phyloP scores from a whole-genome alignment of 192 early-diverging fungal species.

The Dispira simplex region DNA sequence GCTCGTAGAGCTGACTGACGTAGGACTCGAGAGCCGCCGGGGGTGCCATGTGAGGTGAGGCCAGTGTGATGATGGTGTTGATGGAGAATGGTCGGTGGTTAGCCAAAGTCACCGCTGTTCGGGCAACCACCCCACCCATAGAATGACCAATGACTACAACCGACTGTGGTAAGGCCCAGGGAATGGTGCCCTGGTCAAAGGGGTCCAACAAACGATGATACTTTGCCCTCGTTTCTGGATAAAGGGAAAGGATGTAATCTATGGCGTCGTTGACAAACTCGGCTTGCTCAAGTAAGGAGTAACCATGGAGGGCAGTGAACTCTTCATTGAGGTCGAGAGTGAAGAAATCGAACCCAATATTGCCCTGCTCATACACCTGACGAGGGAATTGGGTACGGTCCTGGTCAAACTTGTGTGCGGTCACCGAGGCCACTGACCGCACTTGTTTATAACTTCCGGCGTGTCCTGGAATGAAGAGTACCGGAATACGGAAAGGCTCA shows the following conservation, averaged over 20 bases:
- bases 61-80: constrained; percentile 69
- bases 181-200: constrained; percentile 16
- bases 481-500: constrained; percentile 56
- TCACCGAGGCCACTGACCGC: constrained; percentile 64
- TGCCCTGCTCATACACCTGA: constrained; percentile 13
- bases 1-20: constrained; percentile 39
- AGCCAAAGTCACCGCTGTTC: constrained; percentile 48
- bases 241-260: constrained; percentile 55
- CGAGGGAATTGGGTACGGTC: constrained; percentile 10
- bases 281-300: constrained; percentile 73
- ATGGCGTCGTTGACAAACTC: constrained; percentile 69
- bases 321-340: constrained; percentile 77
- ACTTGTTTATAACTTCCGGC: constrained; percentile 87
- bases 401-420: constrained; percentile 39
- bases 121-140: constrained; percentile 93
- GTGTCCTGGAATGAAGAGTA: constrained; percentile 90
- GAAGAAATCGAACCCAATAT: constrained; percentile 30
- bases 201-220: constrained; percentile 10
- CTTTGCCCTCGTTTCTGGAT: constrained; percentile 28
- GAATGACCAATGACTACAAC: constrained; percentile 84
- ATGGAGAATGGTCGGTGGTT: constrained; percentile 58
- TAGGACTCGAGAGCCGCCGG: constrained; percentile 54
- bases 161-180: constrained; percentile 37
- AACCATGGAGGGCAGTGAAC: constrained; percentile 77
- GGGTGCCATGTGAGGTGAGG: constrained; percentile 73